Evolutionary conservation across 2,329 filamentous ascomycete genomes (phyloP).

Genomic region (Cladosporium oxysporum): DNA sequence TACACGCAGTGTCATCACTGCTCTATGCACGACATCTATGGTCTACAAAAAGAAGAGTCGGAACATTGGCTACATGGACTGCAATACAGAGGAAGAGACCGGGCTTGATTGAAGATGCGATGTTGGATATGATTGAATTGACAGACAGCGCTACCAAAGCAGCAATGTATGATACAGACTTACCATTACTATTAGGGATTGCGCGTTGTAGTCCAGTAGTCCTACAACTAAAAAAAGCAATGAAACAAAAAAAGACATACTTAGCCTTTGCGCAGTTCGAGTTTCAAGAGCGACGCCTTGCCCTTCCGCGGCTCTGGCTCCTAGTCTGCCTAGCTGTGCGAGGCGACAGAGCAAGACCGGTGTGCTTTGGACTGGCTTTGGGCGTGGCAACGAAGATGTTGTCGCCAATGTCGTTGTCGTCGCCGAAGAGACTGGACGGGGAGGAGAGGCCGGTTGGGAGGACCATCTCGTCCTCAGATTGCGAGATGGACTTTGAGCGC

Average conservation of each 20-base stretch:
- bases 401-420: not conserved
- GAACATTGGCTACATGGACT: not conserved
- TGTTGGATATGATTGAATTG: conserved; percentile 6
- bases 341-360: not conserved
- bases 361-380: not conserved
- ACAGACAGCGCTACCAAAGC: not conserved
- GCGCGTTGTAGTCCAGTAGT: not conserved
- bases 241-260: not conserved
- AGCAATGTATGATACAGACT: not conserved
- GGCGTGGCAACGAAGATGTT: conserved; percentile 9
- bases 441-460: not conserved
- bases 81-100: not conserved
- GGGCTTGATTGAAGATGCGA: not conserved
- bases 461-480: not conserved
- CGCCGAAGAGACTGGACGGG: conserved; percentile 3
- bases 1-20: not conserved
- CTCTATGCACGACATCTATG: not conserved
- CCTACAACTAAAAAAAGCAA: not conserved
- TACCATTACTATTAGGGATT: conserved; percentile 1
- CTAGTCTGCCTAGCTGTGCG: not conserved
- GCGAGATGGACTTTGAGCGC: conserved; percentile 7
- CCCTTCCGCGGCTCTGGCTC: conserved; percentile 9
- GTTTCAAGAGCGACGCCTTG: conserved; percentile 3
- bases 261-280: not conserved
- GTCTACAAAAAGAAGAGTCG: not conserved